Evolutionary conservation across 495 filamentous ascomycete genomes (phyloP), one percentile per base, ranked within the genome.

Genomic region (Penicillium goetzii): DNA sequence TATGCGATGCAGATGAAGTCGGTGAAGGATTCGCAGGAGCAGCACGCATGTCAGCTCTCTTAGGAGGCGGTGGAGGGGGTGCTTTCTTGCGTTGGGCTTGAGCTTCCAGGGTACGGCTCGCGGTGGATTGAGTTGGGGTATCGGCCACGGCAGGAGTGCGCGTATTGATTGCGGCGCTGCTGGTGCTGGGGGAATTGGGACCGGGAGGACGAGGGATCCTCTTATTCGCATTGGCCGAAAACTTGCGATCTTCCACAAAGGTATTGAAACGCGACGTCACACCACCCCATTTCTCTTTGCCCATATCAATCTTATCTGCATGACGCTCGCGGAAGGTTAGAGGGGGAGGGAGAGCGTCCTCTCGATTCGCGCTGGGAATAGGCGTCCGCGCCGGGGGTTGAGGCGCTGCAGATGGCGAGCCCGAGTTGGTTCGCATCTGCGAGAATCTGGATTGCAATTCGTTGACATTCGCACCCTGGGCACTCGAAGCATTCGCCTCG

Each of bases 391-490:
- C 73, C 15, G 82, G 73, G 19, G 80, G 73, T 32, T 71, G 53
- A 62, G 70, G 57, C 19, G 74, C 57, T 36, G 70, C 51, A 49
- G 74, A 38, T 23, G 57, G 34, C 51, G 59, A 61, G 63, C 63
- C 52, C 21, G 73, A 60, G 67, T 69, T 32, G 52, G 76, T 75
- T 58, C 75, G 75, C 75, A 92, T 77, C 33, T 80, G 82, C 1
- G 86, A 81, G 70, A 93, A 90, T 25, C 87, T 83, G 19, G 85
- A 84, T 68, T 92, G 87, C 6, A 96, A 80, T 60, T 91, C 87
- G 64, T 82, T 84, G 6, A 92, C 68, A 41, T 86, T 84, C 2
- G 72, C 60, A n/a, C 63, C 52, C 6, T 33, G 40, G 17, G 9
- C 40, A 9, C 43, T 52, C 19, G 60, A 32, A 23, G 26, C 70